Conservation (phyloP, 805 yeast genomes). For the Helenozyma baotianmanensis region DNA sequence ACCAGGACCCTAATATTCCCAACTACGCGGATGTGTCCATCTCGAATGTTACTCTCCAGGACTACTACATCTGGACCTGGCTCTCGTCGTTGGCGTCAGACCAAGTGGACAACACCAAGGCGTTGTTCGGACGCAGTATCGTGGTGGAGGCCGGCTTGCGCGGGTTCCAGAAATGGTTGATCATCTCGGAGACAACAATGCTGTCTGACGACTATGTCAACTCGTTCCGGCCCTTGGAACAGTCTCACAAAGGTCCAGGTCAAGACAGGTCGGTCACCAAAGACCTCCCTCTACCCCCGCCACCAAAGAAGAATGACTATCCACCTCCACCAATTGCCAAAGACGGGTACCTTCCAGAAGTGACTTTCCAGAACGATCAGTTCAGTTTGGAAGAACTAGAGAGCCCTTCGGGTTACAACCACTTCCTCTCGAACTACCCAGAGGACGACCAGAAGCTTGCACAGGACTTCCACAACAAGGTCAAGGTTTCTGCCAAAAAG, state of each 20-base stretch:
- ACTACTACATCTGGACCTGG: constrained; percentile 92
- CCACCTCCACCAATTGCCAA: constrained; percentile 17
- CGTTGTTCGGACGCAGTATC: constrained; percentile 73
- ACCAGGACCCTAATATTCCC: constrained; percentile 26
- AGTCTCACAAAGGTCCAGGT: too few species aligned
- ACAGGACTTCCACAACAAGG: constrained; percentile 3
- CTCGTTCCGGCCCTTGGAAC: constrained; percentile 12
- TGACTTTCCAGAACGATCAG: constrained; percentile 5
- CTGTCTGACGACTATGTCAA: constrained; percentile 30
- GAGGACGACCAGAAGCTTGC: constrained; percentile 4
- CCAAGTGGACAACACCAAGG: constrained; percentile 59
- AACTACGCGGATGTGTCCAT: constrained; percentile 37
- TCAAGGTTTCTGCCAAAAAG: constrained; percentile 1
- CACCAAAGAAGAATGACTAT: constrained; percentile 16
- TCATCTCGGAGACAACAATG: constrained; percentile 63
- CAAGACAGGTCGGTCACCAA: too few species aligned
- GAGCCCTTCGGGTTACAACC: not conserved
- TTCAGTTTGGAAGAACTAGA: constrained; percentile 6
- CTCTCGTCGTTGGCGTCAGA: constrained; percentile 71
- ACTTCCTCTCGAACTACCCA: not conserved
- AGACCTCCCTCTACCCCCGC: constrained; percentile 15
- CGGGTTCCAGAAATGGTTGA: constrained; percentile 76
- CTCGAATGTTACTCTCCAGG: constrained; percentile 69
- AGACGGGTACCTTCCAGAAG: constrained; percentile 8
- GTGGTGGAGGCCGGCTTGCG: constrained; percentile 77